Conservation (phyloP, 1,284 basidiomycete genomes). For the Trametes versicolor region DNA sequence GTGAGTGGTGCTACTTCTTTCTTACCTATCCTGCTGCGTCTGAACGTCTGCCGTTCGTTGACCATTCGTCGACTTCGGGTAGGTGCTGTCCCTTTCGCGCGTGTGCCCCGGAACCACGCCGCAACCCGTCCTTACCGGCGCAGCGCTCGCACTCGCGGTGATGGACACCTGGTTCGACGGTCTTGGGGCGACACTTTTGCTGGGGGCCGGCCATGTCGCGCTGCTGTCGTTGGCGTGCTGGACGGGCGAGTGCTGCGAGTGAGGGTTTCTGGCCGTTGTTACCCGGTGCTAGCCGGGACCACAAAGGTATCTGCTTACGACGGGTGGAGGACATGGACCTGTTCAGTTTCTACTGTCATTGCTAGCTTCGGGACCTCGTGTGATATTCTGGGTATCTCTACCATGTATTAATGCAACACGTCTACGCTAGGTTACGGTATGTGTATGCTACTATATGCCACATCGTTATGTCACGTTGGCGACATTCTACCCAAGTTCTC, state of each 20-base stretch:
- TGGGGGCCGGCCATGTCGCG: conserved; percentile 52
- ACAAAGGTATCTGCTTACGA: too few relatives aligned
- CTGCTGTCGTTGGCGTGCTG: conserved; percentile 38
- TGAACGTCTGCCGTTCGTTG: conserved; percentile 4
- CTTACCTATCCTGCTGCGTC: background rate
- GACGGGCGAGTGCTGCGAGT: conserved; percentile 20
- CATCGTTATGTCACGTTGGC: too few relatives aligned
- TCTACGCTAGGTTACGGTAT: too few relatives aligned
- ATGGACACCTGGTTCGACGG: conserved; percentile 57
- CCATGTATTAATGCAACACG: too few relatives aligned
- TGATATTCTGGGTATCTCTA: too few relatives aligned
- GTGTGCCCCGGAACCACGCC: conserved; percentile 43
- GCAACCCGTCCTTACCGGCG: conserved; percentile 30
- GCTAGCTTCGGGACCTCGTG: too few relatives aligned
- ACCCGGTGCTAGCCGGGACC: too few relatives aligned
- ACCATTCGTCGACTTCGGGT: background rate
- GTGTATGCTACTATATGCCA: too few relatives aligned
- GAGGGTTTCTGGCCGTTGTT: background rate
- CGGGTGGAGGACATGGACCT: too few relatives aligned
- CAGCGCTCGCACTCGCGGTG: conserved; percentile 52
- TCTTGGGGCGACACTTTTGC: conserved; percentile 47
- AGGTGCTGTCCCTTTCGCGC: conserved; percentile 47
- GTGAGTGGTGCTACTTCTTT: conserved; percentile 43
- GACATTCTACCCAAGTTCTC: too few relatives aligned
- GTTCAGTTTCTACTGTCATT: too few relatives aligned